Conservation (phyloP, 2,329 filamentous ascomycete species). For the Coniochaeta sp. region DNA sequence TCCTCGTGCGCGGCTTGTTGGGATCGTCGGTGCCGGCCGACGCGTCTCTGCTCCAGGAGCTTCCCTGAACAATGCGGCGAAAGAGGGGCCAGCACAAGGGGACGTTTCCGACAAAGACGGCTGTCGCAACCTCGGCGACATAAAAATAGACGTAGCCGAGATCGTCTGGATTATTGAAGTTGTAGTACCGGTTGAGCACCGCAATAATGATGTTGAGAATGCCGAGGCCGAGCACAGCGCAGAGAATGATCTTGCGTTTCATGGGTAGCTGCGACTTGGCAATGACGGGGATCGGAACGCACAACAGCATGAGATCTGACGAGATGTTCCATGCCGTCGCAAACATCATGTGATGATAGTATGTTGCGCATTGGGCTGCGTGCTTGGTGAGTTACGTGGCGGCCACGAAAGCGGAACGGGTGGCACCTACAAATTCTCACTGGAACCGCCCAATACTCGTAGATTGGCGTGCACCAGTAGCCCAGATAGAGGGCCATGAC, state of each 20-base stretch:
- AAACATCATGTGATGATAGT: constrained; percentile 38
- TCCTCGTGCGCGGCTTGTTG: constrained; percentile 2
- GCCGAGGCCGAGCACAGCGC: constrained; percentile 49
- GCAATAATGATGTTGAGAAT: constrained; percentile 43
- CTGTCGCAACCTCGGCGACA: constrained; percentile 50
- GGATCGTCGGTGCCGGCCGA: background rate
- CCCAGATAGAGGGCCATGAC: constrained; percentile 43
- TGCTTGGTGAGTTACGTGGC: constrained; percentile 4
- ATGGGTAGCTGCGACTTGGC: constrained; percentile 28
- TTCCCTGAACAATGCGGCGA: constrained; percentile 27
- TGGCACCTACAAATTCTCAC: constrained; percentile 21
- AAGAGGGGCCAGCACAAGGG: constrained; percentile 53
- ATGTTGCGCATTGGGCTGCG: constrained; percentile 34
- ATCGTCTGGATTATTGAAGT: constrained; percentile 48
- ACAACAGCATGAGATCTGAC: constrained; percentile 35
- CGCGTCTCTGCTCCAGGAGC: constrained; percentile 9
- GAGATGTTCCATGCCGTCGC: constrained; percentile 39
- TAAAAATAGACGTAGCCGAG: constrained; percentile 53
- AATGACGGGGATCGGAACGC: constrained; percentile 37
- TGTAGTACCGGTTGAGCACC: constrained; percentile 55
- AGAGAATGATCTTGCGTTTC: constrained; percentile 41
- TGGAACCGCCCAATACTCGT: constrained; percentile 44
- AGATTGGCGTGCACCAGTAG: constrained; percentile 46
- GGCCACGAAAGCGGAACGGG: background rate
- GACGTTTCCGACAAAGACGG: constrained; percentile 53